These are phyloP conservation scores for Starmerella bacillaris DNA, from an alignment of 805 yeast species.

Conservation along the genomic window DNA sequence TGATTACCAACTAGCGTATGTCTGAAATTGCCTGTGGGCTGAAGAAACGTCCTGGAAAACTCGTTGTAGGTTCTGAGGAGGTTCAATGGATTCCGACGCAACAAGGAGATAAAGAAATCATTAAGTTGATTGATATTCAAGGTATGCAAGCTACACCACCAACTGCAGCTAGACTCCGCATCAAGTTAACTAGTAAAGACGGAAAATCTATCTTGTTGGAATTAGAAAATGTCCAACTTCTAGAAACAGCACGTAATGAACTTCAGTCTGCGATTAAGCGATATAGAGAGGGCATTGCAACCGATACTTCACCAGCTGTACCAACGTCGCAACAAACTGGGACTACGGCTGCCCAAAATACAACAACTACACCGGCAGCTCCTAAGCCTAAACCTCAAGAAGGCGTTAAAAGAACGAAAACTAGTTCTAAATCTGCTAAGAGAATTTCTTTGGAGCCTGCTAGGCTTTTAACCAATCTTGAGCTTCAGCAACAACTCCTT, in stretches of 20 bases:
- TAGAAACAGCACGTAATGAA: conserved; percentile 32
- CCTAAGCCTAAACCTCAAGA: neutral
- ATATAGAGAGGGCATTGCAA: conserved; percentile 39
- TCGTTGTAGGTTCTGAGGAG: conserved; percentile 4
- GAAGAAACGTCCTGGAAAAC: conserved; percentile 15
- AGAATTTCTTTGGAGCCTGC: conserved; percentile 32
- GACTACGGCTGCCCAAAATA: neutral
- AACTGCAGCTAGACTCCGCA: conserved; percentile 19
- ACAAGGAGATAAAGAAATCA: conserved; percentile 3
- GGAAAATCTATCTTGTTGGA: conserved; percentile 31
- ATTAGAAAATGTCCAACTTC: conserved; percentile 53
- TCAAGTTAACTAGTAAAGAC: conserved; percentile 14
- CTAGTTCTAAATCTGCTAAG: neutral
- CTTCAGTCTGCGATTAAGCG: conserved; percentile 17
- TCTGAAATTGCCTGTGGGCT: conserved; percentile 7
- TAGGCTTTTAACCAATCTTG: conserved; percentile 48
- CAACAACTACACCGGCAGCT: neutral
- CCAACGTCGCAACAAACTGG: conserved; percentile 23
- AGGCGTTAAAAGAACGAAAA: neutral
- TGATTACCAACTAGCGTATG: too few species aligned
- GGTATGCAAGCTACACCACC: conserved; percentile 24
- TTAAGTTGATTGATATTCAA: conserved; percentile 10
- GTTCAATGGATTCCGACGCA: conserved; percentile 11
- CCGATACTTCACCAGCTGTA: conserved; percentile 37
- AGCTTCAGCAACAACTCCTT: conserved; percentile 61